Evolutionary conservation across 768 basidiomycete species (phyloP), one percentile per base, ranked within the genome.

Genomic region (Lyophyllum semitale): DNA sequence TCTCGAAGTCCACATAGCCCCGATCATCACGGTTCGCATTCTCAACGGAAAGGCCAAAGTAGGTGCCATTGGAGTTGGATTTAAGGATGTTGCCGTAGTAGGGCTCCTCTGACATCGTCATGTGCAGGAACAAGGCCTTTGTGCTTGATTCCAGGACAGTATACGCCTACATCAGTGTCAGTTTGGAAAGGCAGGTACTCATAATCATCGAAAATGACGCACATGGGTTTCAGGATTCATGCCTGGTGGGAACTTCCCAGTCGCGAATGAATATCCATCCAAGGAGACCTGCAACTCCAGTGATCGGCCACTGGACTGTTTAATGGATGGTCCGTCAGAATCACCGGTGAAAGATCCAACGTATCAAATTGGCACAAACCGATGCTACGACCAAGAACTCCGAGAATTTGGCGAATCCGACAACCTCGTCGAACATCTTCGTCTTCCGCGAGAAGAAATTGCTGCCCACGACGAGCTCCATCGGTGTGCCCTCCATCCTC

Each of bases 31-130:
- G 83, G 69, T 98, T 98, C 52, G 91, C 97, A 62, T 94, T 81
- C 61, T 92, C 89, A 35, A 91, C 65, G 0, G 95, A 92, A 11
- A 95, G 68, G 20, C 91, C 88, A 68, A 94, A 99, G 77, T 97
- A 98, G 0, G 97, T 99, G 33, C 97, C 97, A 63, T 99, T 99
- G 27, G 91, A 98, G 71, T 99, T 98, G 26, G 95, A 97, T 71
- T 96, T 96, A 57, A 94, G 82, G 61, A 98, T 88, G 65, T 84
- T 89, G 32, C 97, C 97, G 88, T 91, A 98, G 66, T 78, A 89
- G 2, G 88, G 91, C 20, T 76, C 79, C 55, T 91, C 85, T 18
- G 91, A 92, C 77, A 91, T 96, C 0, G 97, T 98, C 79, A 96
- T 89, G 64, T 96, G 96, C 11, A 99, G 69, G 84, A 99, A 99